Percentiles rank a stretch among this genome's conserved stretches.
phyloP scores from a whole-genome alignment of 495 filamentous ascomycete species.

The Penicillium angulare region DNA sequence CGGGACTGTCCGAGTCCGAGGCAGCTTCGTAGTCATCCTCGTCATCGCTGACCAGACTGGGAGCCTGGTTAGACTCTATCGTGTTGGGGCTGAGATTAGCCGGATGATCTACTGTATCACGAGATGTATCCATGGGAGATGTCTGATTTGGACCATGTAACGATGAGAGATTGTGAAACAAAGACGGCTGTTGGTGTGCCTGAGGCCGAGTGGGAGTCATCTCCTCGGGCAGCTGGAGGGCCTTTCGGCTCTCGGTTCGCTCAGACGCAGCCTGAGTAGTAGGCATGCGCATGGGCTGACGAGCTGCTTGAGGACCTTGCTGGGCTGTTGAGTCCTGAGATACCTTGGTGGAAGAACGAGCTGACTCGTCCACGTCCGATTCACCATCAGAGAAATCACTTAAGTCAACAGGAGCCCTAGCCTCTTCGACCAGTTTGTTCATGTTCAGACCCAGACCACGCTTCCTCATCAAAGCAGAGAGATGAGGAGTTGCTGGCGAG shows the following conservation, averaged over 20 bases:
- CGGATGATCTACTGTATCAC: constrained; percentile 48
- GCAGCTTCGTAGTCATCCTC: constrained; percentile 66
- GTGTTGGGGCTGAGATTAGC: constrained; percentile 77
- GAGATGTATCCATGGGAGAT: constrained; percentile 25
- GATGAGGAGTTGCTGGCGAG: constrained; percentile 70
- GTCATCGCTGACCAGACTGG: constrained; percentile 86
- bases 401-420: constrained; percentile 21
- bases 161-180: constrained; percentile 22
- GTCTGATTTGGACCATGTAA: constrained; percentile 26
- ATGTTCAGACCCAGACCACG: constrained; percentile 65
- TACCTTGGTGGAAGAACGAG: constrained; percentile 45
- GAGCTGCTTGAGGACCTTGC: constrained; percentile 23
- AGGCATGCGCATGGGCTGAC: constrained; percentile 57
- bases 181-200: constrained; percentile 32
- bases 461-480: constrained; percentile 68
- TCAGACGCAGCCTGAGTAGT: constrained; percentile 52
- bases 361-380: constrained; percentile 46
- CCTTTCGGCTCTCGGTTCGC: constrained; percentile 57
- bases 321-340: constrained; percentile 30
- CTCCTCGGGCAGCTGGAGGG: constrained; percentile 21
- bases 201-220: constrained; percentile 33
- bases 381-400: constrained; percentile 53
- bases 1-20: constrained; percentile 48
- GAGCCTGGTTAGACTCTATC: constrained; percentile 72
- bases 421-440: constrained; percentile 43